Conservation (phyloP, 2,329 filamentous ascomycete genomes). For the Hypoxylon rubiginosum region DNA sequence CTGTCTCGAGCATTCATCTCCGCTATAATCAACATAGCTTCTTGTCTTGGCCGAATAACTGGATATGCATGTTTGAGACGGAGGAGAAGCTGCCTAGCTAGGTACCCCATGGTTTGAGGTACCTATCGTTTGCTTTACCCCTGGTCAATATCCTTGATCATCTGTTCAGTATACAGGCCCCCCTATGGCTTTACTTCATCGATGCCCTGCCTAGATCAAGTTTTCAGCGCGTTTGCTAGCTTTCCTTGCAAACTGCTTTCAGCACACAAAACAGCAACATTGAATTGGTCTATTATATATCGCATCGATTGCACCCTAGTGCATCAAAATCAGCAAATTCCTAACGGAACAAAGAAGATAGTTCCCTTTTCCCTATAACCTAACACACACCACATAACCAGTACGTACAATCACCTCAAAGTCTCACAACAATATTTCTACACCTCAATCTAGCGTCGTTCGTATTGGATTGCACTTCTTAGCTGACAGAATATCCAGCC, state of each 20-base stretch:
- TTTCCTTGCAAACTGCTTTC: not conserved
- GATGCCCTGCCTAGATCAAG: not conserved
- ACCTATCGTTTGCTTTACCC: not conserved
- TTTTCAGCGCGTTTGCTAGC: not conserved
- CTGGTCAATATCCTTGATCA: not conserved
- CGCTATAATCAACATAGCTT: not conserved
- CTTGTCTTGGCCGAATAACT: not conserved
- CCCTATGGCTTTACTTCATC: not conserved
- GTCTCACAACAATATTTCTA: not conserved
- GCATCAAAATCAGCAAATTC: not conserved
- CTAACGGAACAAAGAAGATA: not conserved
- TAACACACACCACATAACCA: not conserved
- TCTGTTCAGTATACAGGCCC: not conserved
- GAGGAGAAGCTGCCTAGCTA: not conserved
- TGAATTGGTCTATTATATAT: not conserved
- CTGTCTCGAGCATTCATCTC: not conserved
- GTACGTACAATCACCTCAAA: not conserved
- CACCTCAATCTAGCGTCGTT: not conserved
- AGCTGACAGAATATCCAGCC: not conserved
- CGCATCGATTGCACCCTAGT: not conserved
- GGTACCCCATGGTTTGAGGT: no score
- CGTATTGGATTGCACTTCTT: not conserved
- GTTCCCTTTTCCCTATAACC: not conserved
- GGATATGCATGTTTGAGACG: not conserved
- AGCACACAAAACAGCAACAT: not conserved